Evolutionary conservation across 106 monocot genomes (phyloP), one percentile per base, ranked within the genome.

Genomic region (Dendrobium nobile): DNA sequence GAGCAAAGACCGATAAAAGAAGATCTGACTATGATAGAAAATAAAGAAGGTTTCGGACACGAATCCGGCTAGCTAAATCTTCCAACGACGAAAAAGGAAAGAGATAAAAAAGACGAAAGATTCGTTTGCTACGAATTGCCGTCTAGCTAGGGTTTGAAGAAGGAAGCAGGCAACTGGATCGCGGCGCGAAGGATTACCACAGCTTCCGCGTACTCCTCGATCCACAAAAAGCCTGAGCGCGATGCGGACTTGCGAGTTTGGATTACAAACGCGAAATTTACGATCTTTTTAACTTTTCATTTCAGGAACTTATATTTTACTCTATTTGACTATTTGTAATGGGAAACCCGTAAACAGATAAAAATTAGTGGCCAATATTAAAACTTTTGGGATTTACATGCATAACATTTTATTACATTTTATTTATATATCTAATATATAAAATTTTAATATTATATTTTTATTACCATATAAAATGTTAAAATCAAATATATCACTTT

Each of bases 201-300:
- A 48, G 6, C 48, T 76, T 27, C 26, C 76, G 76, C 47, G 13
- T 18, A 76, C 43, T 45, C 76, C 76, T 76, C 48, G 27, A 76
- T 76, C 76, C 76, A 76, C 76, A 76, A 76, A 76, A 48, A 1
- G 76, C 47, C 26, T 41, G 76, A 76, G 45, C n/a, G 20, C 48
- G 48, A 76, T 9, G 76, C 48, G 16, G 64, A 22, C 64, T 19
- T 18, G 16, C 18, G 22, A 74, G 18, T 18, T 42, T 4, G 74
- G 43, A 74, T 74, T 74, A 74, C 74, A 18, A 74, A 74, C 74
- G 13, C 41, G 7, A 74, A 42, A 43, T 74, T 42, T 19, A 42
- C 42, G n/a, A n/a, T 74, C n/a, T 74, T 42, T 20, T 74, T 19
- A 0, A 74, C 13, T 20, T 74, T 43, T 74, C 19, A 19, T 43